Evolutionary conservation across 2,329 filamentous ascomycete species (phyloP).

Genomic region (Endoconidiophora polonica): DNA sequence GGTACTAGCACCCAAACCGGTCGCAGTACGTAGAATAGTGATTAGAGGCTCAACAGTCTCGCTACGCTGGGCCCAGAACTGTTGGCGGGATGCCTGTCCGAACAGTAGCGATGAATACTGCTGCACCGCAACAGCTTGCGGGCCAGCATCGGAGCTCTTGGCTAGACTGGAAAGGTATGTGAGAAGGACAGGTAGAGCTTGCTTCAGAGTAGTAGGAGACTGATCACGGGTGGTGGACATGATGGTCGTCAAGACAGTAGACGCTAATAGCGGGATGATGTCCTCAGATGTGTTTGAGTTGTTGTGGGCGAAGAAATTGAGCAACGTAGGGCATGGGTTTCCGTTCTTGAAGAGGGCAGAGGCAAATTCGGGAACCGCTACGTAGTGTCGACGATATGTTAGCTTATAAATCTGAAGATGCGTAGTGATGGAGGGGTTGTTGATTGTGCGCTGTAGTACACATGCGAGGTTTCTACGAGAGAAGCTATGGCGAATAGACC

Average conservation of each 20-base stretch:
- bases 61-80: constrained; percentile 83
- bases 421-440: neutral
- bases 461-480: too few species aligned
- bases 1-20: constrained; percentile 50
- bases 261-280: constrained; percentile 74
- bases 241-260: constrained; percentile 68
- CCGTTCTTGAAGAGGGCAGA: constrained; percentile 58
- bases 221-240: constrained; percentile 51
- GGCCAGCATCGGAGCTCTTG: constrained; percentile 70
- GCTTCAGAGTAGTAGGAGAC: constrained; percentile 48
- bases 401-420: neutral
- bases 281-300: constrained; percentile 54
- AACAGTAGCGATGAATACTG: constrained; percentile 76
- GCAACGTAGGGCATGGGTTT: constrained; percentile 66
- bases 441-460: neutral
- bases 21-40: constrained; percentile 65
- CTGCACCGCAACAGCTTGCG: constrained; percentile 91
- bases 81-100: constrained; percentile 52
- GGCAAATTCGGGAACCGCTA: constrained; percentile 66
- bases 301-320: constrained; percentile 67
- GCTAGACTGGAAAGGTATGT: constrained; percentile 71
- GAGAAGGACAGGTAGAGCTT: constrained; percentile 68
- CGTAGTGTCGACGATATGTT: constrained; percentile 3
- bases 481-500: too few species aligned
- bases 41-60: constrained; percentile 73